A percentile compares a stretch with the other conserved stretches of the same genome.
Conservation (phyloP, 2,329 filamentous ascomycete genomes). For the Triangularia setosa region DNA sequence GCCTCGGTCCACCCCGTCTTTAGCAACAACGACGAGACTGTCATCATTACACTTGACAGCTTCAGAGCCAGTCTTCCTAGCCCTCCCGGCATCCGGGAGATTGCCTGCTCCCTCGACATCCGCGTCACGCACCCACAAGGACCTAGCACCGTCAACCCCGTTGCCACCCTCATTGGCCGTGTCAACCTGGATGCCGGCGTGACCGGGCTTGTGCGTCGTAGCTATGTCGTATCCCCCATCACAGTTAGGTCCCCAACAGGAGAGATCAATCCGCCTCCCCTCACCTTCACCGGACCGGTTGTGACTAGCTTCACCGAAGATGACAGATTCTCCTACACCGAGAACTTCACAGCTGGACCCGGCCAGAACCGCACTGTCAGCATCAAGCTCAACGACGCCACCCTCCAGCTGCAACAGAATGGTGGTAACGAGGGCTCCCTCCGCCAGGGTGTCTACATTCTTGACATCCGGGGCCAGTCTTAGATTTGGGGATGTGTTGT, state of each 20-base stretch:
- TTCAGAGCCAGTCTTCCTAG: background rate
- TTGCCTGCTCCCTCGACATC: background rate
- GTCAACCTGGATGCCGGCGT: background rate
- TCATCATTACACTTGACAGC: background rate
- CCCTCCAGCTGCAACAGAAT: background rate
- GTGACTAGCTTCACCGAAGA: background rate
- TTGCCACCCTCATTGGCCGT: background rate
- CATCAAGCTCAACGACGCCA: background rate
- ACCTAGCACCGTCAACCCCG: background rate
- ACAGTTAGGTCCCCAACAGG: background rate
- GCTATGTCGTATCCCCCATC: background rate
- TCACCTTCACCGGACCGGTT: background rate
- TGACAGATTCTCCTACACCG: background rate
- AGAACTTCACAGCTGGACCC: background rate
- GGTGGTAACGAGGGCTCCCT: background rate
- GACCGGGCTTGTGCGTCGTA: background rate
- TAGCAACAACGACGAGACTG: background rate
- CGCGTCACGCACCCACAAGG: background rate
- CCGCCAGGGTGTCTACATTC: background rate
- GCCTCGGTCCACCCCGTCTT: background rate
- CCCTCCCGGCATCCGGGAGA: background rate
- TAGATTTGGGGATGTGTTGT: background rate
- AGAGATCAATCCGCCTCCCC: background rate
- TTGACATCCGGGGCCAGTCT: background rate
- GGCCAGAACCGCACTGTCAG: background rate